Evolutionary conservation across 139 green algal species (phyloP).

Genomic region (Edaphochlamys debaryana): DNA sequence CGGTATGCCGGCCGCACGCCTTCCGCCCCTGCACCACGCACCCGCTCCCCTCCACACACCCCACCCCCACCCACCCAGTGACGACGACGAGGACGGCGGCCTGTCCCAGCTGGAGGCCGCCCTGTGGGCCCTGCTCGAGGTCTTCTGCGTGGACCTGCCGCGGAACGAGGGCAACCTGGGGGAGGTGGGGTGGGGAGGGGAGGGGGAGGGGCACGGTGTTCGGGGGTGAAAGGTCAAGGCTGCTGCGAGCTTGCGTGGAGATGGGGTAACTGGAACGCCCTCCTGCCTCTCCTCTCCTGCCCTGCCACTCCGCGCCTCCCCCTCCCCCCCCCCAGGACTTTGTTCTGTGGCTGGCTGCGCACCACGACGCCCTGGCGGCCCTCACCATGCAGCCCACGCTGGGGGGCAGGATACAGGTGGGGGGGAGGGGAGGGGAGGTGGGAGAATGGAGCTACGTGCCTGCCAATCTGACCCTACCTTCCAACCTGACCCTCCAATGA

Average conservation of each 20-base stretch:
- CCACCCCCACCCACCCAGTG: too few species aligned
- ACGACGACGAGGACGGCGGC: neutral
- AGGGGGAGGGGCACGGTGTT: neutral
- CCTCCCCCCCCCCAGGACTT: slow-evolving; percentile 10
- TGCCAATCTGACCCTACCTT: too few species aligned
- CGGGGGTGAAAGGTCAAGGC: too few species aligned
- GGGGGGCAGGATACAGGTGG: neutral
- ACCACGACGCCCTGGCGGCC: neutral
- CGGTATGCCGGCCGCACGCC: too few species aligned
- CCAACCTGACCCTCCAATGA: too few species aligned
- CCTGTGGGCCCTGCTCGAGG: slow-evolving; percentile 57
- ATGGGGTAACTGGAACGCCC: too few species aligned
- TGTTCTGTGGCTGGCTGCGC: slow-evolving; percentile 10
- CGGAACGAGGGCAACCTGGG: slow-evolving; percentile 52
- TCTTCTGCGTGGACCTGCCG: slow-evolving; percentile 53
- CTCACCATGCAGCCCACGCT: neutral
- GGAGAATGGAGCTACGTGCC: too few species aligned
- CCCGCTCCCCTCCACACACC: too few species aligned
- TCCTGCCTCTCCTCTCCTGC: neutral
- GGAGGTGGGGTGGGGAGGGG: slow-evolving; percentile 34
- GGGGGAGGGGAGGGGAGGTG: neutral
- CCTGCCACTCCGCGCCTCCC: too few species aligned
- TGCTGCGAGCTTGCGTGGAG: too few species aligned
- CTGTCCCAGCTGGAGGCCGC: slow-evolving; percentile 42
- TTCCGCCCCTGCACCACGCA: too few species aligned